A percentile compares a stretch with the other conserved stretches of the same genome.
Evolutionary conservation across 371 early-diverging fungal genomes (phyloP).

Genomic region (Mortierella sp.): DNA sequence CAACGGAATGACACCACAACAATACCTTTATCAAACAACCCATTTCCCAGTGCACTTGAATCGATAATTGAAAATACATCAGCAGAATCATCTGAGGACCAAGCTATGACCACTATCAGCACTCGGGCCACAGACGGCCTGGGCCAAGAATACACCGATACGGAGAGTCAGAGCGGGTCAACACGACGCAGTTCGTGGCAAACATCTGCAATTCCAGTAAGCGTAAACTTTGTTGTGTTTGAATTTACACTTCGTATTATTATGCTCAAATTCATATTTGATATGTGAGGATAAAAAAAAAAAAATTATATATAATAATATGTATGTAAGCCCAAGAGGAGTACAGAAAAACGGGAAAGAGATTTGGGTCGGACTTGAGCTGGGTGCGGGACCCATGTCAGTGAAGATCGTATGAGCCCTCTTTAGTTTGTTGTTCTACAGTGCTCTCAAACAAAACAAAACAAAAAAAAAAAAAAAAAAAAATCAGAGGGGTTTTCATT

Average conservation of each 20-base stretch:
- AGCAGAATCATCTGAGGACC: slow-evolving; percentile 6
- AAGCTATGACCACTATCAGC: neutral
- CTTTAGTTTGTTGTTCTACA: slow-evolving; percentile 27
- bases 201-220: slow-evolving; percentile 46
- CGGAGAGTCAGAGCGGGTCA: slow-evolving; percentile 44
- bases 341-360: neutral
- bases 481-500: slow-evolving; percentile 1
- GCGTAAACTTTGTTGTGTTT: neutral
- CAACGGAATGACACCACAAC: slow-evolving; percentile 4
- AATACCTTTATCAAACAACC: neutral
- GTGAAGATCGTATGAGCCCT: slow-evolving; percentile 48
- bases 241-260: neutral
- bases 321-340: too few relatives aligned
- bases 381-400: slow-evolving; percentile 44
- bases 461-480: slow-evolving; percentile 18
- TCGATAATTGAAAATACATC: neutral
- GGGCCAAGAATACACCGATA: slow-evolving; percentile 29
- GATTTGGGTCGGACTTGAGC: slow-evolving; percentile 28
- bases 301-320: too few relatives aligned
- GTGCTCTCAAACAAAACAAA: slow-evolving; percentile 40
- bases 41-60: neutral
- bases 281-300: neutral
- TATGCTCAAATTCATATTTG: neutral
- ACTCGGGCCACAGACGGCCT: slow-evolving; percentile 19
- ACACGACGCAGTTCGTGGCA: slow-evolving; percentile 50